Evolutionary conservation across 768 basidiomycete genomes (phyloP).

Genomic region (Amanita pseudoporphyria): DNA sequence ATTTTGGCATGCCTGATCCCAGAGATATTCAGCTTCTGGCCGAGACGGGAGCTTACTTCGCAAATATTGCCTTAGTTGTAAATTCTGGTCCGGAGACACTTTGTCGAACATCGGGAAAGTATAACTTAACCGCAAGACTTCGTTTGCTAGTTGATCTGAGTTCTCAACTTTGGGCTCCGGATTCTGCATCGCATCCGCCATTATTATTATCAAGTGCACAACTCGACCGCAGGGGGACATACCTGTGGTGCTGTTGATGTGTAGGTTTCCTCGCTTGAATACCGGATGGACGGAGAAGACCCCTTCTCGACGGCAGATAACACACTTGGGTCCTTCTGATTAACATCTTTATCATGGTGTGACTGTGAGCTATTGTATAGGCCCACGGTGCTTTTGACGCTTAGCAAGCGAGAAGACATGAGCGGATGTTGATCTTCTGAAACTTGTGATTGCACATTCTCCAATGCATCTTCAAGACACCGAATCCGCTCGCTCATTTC

Average conservation of each 20-base stretch:
- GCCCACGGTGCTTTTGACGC: slow-evolving; percentile 48
- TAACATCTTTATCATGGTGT: slow-evolving; percentile 3
- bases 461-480: slow-evolving; percentile 48
- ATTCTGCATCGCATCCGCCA: not conserved
- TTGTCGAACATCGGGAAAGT: slow-evolving; percentile 43
- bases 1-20: slow-evolving; percentile 51
- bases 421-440: slow-evolving; percentile 36
- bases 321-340: not conserved
- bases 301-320: not conserved
- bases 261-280: slow-evolving; percentile 23
- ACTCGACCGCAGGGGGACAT: slow-evolving; percentile 1
- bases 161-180: slow-evolving; percentile 13
- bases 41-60: slow-evolving; percentile 45
- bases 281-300: slow-evolving; percentile 13
- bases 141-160: slow-evolving; percentile 24
- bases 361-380: slow-evolving; percentile 30
- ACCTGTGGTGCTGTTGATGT: slow-evolving; percentile 7
- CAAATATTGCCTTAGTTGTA: slow-evolving; percentile 45
- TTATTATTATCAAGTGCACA: no score
- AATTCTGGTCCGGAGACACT: slow-evolving; percentile 41
- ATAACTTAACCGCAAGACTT: slow-evolving; percentile 43
- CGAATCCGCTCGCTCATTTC: slow-evolving; percentile 62
- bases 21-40: slow-evolving; percentile 49
- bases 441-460: slow-evolving; percentile 20
- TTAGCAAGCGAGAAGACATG: slow-evolving; percentile 35